phyloP scores from a whole-genome alignment of 2,329 filamentous ascomycete species.

The Monosporascus sp. region DNA sequence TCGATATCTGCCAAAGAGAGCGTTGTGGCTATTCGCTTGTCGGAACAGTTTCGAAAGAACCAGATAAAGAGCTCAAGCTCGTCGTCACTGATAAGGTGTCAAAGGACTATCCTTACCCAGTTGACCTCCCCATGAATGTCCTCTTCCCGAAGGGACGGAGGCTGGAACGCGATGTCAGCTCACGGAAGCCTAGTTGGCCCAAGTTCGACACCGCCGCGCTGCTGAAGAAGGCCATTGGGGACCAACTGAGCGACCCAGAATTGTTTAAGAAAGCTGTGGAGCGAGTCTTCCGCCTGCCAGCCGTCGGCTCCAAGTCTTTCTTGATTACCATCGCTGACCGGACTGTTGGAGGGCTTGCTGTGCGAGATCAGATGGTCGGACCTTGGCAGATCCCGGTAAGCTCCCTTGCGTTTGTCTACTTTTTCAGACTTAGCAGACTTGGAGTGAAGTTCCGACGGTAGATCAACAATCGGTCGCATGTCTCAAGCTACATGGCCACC shows the following conservation, averaged over 20 bases:
- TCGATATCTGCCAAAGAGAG: slow-evolving; percentile 65
- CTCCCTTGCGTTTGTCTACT: no score
- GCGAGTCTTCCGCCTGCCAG: slow-evolving; percentile 75
- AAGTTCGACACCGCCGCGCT: slow-evolving; percentile 62
- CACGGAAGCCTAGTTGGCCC: slow-evolving; percentile 13
- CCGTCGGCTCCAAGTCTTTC: slow-evolving; percentile 96
- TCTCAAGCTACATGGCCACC: no score
- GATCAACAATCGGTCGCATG: no score
- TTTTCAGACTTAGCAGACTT: no score
- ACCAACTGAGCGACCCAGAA: slow-evolving; percentile 61
- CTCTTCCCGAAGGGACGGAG: slow-evolving; percentile 24
- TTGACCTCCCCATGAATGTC: slow-evolving; percentile 24
- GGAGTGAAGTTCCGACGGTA: no score
- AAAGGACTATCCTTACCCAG: slow-evolving; percentile 19
- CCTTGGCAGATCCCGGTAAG: slow-evolving; percentile 81
- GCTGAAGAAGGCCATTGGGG: slow-evolving; percentile 65
- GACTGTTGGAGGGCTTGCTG: slow-evolving; percentile 81
- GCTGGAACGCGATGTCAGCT: slow-evolving; percentile 20
- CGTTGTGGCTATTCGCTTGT: slow-evolving; percentile 91
- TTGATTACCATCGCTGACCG: slow-evolving; percentile 95
- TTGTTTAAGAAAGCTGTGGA: slow-evolving; percentile 63
- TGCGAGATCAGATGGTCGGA: slow-evolving; percentile 91
- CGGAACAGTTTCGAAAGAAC: slow-evolving; percentile 60
- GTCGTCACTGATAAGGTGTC: slow-evolving; percentile 46
- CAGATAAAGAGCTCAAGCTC: slow-evolving; percentile 61